These are phyloP conservation scores for Pholiota adiposa DNA, from an alignment of 1,284 basidiomycete species.

Conservation along the genomic window DNA sequence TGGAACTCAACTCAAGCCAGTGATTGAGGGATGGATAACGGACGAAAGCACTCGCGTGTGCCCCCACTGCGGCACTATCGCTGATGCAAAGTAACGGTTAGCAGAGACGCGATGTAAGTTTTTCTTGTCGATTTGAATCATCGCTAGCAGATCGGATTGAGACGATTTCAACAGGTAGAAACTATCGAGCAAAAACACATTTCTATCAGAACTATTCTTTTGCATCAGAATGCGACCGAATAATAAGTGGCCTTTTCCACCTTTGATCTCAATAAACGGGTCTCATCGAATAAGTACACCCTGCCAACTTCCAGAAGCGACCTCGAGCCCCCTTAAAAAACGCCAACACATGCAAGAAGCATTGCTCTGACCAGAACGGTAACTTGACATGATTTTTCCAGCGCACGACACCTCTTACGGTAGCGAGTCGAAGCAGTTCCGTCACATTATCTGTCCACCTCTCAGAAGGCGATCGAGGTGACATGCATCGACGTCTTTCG, in stretches of 20 bases:
- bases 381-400: no score
- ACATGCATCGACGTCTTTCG: neutral
- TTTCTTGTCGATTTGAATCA: neutral
- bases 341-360: no score
- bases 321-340: no score
- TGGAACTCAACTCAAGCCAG: slow-evolving; percentile 91
- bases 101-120: neutral
- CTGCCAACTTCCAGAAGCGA: no score
- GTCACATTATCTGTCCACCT: no score
- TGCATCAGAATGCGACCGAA: no score
- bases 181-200: neutral
- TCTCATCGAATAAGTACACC: no score
- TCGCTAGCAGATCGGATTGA: neutral
- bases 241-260: no score
- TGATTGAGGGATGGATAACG: slow-evolving; percentile 81
- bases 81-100: slow-evolving; percentile 58
- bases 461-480: neutral
- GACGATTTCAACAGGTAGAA: neutral
- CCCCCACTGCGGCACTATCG: slow-evolving; percentile 68
- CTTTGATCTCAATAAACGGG: no score
- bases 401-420: no score
- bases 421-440: no score
- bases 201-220: neutral
- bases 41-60: slow-evolving; percentile 71
- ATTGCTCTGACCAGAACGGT: no score